Base-by-base conservation (phyloP, 257 asterid species). In the Apocynum venetum region DNA sequence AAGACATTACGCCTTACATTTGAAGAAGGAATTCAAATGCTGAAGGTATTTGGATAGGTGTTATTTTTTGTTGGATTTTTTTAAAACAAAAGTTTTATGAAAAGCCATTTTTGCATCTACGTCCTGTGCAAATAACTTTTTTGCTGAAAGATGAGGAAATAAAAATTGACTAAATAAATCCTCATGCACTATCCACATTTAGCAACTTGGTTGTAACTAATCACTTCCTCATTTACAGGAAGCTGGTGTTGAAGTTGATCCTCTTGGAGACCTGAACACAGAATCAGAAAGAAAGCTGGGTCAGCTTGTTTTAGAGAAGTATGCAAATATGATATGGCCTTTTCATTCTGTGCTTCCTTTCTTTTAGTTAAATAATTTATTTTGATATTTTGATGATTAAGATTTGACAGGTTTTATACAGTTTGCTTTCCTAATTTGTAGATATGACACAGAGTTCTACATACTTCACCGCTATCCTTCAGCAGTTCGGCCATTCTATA, bases 371-470 rank as follows among this genome's bases (percentile, higher is more conserved):
- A 43, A 48, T 19, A 25, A 20, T 35, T 8, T 71, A 14, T 19
- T 4, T 75, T 14, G 9, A 76, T 68, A 13, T 55, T 48, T 13
- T 38, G 56, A 25, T 76, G 61, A 38, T 40, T 59, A 8, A 17
- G 35, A 41, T 52, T 4, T 4, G 10, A 31, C 25, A 49, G 44
- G 17, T 25, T 72, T 35, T 49, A 15, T 31, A 6, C 25, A 13
- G 14, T 56, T 14, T 38, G 0, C 60, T 20, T 53, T 80, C 48
- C 31, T 68, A 14, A 49, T 77, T 38, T 82, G 71, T 81, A 95
- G 97, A 86, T 93, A 91, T 77, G 92, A 82, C 76, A 95, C 98
- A 38, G 98, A 95, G 81, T 95, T 93, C 92, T 95, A 91, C 89
- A 93, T 95, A 67, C 98, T 95, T 83, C 96, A 95, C 74, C 93